These are phyloP conservation scores for Escallonia rubra DNA, from an alignment of 129 eudicot species.

Conservation along the genomic window DNA sequence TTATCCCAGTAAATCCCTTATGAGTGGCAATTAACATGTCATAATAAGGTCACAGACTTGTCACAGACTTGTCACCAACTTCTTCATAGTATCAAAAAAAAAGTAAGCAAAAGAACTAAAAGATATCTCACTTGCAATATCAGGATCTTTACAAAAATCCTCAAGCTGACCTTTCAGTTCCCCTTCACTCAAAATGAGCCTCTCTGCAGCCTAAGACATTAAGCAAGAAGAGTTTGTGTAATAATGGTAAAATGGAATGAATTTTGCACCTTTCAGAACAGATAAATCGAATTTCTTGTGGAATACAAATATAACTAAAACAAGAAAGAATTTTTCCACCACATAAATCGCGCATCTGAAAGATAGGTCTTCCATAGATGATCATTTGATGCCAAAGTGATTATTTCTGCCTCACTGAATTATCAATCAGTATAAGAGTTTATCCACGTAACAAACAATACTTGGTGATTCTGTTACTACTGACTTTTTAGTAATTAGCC, in stretches of 20 bases:
- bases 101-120: background rate
- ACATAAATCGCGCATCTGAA: background rate
- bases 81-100: background rate
- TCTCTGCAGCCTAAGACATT: conserved; percentile 73
- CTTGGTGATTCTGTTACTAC: no score
- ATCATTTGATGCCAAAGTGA: background rate
- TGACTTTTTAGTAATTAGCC: no score
- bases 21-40: background rate
- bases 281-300: background rate
- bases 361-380: background rate
- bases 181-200: conserved; percentile 72
- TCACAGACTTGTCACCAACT: background rate
- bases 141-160: conserved; percentile 68
- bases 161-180: conserved; percentile 71
- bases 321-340: background rate
- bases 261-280: conserved; percentile 1
- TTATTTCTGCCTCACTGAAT: no score
- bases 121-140: conserved; percentile 59
- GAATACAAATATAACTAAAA: background rate
- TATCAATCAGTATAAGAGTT: no score
- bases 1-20: no score
- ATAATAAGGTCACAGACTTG: conserved; percentile 1
- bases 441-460: no score
- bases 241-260: background rate
- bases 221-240: conserved; percentile 5